These are phyloP conservation scores for Melanopsichium pennsylvanicum DNA, from an alignment of 1,284 basidiomycete genomes.

Conservation along the genomic window DNA sequence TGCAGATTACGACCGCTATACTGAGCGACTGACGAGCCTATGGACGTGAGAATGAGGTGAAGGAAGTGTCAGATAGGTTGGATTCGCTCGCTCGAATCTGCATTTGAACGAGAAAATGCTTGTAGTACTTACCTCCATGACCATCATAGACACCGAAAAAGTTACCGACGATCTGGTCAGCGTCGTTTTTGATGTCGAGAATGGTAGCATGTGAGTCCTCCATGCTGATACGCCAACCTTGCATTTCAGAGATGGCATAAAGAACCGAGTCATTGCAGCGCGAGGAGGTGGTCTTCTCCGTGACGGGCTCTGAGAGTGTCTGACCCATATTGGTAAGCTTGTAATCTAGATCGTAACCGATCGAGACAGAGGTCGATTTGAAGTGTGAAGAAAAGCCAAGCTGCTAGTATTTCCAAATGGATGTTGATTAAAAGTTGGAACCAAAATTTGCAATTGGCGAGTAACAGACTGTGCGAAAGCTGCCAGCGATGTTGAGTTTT, in stretches of 20 bases:
- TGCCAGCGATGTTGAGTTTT: too few relatives aligned
- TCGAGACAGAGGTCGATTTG: constrained; percentile 3
- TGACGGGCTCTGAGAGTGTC: constrained; percentile 72
- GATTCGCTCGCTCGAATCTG: too few relatives aligned
- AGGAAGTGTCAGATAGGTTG: not conserved
- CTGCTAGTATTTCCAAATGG: too few relatives aligned
- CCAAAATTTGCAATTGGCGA: too few relatives aligned
- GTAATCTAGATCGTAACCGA: constrained; percentile 1
- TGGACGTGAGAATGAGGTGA: not conserved
- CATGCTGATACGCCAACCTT: constrained; percentile 99
- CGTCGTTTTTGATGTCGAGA: constrained; percentile 67
- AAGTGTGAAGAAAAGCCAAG: not conserved
- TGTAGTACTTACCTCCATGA: constrained; percentile 90
- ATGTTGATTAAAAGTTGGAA: too few relatives aligned
- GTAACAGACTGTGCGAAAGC: too few relatives aligned
- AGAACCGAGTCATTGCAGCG: constrained; percentile 81
- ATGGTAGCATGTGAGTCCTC: constrained; percentile 94
- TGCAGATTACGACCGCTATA: constrained; percentile 91
- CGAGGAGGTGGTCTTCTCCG: constrained; percentile 78
- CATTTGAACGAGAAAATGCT: too few relatives aligned
- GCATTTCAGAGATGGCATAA: constrained; percentile 94
- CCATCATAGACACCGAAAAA: constrained; percentile 99
- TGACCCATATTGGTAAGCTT: constrained; percentile 66
- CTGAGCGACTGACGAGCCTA: constrained; percentile 86
- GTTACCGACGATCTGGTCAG: constrained; percentile 64